phyloP scores from a whole-genome alignment of 2,329 filamentous ascomycete genomes.

The Verticillium zaregamsianum region DNA sequence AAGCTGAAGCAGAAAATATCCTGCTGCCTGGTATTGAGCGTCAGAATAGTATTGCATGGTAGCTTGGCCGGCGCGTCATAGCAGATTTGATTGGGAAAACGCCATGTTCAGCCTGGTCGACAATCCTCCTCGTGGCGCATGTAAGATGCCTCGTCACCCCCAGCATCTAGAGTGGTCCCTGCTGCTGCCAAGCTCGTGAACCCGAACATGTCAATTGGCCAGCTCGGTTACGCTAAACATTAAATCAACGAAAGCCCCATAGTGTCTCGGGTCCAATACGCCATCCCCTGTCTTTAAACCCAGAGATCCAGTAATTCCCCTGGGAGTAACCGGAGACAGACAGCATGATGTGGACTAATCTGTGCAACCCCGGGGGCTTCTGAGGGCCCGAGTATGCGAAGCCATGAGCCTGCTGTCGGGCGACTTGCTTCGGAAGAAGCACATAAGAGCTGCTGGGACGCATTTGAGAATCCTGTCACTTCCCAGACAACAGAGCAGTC shows the following conservation, averaged over 20 bases:
- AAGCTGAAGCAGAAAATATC: too few species aligned
- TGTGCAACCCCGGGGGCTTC: not conserved
- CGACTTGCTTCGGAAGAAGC: too few species aligned
- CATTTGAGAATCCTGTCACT: too few species aligned
- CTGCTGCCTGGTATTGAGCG: not conserved
- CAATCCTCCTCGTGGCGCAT: not conserved
- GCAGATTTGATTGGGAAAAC: not conserved
- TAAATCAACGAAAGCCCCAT: not conserved
- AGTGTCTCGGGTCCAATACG: not conserved
- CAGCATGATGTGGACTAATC: not conserved
- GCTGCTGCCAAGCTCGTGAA: not conserved
- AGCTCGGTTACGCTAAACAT: not conserved
- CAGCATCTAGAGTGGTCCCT: not conserved
- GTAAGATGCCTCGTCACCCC: not conserved
- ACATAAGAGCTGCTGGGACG: too few species aligned
- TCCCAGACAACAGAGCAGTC: too few species aligned
- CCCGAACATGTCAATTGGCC: not conserved
- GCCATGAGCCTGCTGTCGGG: too few species aligned
- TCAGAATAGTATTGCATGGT: not conserved
- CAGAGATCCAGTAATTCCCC: not conserved
- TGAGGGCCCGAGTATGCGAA: not conserved
- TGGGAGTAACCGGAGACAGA: not conserved
- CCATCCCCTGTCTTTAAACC: not conserved
- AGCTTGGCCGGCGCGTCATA: not conserved
- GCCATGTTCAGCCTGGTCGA: not conserved